These are phyloP conservation scores for Lachancea thermotolerans DNA, from an alignment of 805 yeast genomes.

Conservation along the genomic window DNA sequence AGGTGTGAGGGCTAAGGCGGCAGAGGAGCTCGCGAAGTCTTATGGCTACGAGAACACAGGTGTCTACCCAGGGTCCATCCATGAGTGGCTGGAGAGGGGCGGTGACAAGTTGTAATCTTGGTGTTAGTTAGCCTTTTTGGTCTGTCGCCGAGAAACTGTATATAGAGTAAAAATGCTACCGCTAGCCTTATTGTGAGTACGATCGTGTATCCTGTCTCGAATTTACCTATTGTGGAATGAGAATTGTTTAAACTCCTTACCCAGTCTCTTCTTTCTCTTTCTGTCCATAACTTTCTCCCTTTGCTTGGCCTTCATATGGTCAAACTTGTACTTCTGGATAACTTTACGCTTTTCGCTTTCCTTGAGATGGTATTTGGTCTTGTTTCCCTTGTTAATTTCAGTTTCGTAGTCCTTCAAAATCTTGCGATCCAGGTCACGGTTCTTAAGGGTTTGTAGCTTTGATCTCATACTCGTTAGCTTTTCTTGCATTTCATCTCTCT, in stretches of 20 bases:
- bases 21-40: slow-evolving; percentile 86
- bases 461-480: slow-evolving; percentile 59
- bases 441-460: slow-evolving; percentile 58
- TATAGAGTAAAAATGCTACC: no score
- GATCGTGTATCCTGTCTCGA: background rate
- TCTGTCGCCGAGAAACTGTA: no score
- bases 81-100: slow-evolving; percentile 59
- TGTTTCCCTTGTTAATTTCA: slow-evolving; percentile 45
- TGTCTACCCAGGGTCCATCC: slow-evolving; percentile 80
- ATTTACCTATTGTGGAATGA: slow-evolving; percentile 33
- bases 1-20: slow-evolving; percentile 85
- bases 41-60: slow-evolving; percentile 82
- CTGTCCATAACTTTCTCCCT: slow-evolving; percentile 79
- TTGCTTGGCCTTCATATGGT: slow-evolving; percentile 61
- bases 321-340: slow-evolving; percentile 71
- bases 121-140: background rate
- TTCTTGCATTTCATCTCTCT: slow-evolving; percentile 47
- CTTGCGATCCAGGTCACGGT: slow-evolving; percentile 66
- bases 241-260: slow-evolving; percentile 62
- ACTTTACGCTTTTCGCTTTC: slow-evolving; percentile 65
- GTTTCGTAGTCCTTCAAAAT: slow-evolving; percentile 56
- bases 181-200: background rate
- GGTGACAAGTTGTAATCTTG: slow-evolving; percentile 7
- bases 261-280: slow-evolving; percentile 77
- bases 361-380: slow-evolving; percentile 53